Conservation (phyloP, 2,329 filamentous ascomycete genomes). For the Epichloe sibirici region DNA sequence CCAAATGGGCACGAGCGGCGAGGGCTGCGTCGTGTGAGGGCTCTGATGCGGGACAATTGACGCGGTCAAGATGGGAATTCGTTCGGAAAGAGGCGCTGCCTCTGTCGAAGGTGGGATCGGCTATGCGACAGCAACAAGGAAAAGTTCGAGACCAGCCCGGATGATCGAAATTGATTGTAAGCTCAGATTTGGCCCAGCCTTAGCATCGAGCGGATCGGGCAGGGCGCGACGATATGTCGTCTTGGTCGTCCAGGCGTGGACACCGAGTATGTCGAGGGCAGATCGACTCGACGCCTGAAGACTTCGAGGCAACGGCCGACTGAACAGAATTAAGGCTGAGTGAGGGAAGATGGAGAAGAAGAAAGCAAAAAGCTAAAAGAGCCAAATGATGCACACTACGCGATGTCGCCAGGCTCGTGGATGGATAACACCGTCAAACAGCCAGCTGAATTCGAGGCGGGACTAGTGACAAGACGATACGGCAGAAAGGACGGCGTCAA, state of each 20-base stretch:
- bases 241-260: constrained; percentile 28
- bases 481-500: constrained; percentile 1
- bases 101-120: constrained; percentile 6
- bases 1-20: neutral
- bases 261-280: constrained; percentile 8
- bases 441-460: constrained; percentile 11
- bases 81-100: constrained; percentile 23
- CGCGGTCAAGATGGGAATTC: neutral
- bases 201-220: constrained; percentile 34
- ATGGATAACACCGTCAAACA: constrained; percentile 9
- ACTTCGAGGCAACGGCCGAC: neutral
- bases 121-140: constrained; percentile 13
- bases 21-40: neutral
- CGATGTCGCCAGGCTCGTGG: constrained; percentile 11
- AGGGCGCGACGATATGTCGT: constrained; percentile 12
- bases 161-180: constrained; percentile 18
- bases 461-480: constrained; percentile 7
- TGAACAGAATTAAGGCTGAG: constrained; percentile 1
- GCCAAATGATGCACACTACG: constrained; percentile 11
- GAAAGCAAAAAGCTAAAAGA: constrained; percentile 8
- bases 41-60: neutral
- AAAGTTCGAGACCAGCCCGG: constrained; percentile 37
- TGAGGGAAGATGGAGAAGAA: neutral
- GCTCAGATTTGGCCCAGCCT: constrained; percentile 25
- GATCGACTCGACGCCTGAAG: constrained; percentile 14